phyloP scores from a whole-genome alignment of 768 basidiomycete species.

The Artomyces pyxidatus region DNA sequence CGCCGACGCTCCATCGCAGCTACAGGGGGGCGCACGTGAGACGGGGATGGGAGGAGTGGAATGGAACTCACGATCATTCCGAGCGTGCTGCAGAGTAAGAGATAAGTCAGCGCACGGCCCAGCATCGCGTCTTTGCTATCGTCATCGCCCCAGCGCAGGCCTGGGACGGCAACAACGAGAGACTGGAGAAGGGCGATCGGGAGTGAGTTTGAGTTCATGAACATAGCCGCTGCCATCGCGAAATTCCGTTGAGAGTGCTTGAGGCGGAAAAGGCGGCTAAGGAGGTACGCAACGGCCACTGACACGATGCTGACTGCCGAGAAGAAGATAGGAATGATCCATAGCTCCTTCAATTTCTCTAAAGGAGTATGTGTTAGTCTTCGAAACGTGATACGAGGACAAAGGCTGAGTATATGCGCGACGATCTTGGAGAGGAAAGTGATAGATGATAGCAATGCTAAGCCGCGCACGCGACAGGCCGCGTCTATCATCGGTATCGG shows the following conservation, averaged over 20 bases:
- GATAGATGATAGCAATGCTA: no score
- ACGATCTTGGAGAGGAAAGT: no score
- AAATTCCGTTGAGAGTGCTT: slow-evolving; percentile 77
- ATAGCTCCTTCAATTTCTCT: slow-evolving; percentile 76
- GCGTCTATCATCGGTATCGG: no score
- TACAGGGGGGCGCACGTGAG: slow-evolving; percentile 18
- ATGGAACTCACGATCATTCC: slow-evolving; percentile 78
- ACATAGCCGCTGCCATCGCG: slow-evolving; percentile 76
- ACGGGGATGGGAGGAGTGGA: background rate
- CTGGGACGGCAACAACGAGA: slow-evolving; percentile 75
- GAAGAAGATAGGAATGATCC: slow-evolving; percentile 85
- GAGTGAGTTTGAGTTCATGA: slow-evolving; percentile 92
- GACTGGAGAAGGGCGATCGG: slow-evolving; percentile 93
- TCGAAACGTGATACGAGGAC: no score
- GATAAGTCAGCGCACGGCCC: slow-evolving; percentile 81
- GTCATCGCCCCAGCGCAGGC: slow-evolving; percentile 70
- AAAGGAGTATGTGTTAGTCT: no score
- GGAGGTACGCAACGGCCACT: slow-evolving; percentile 52
- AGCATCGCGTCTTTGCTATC: slow-evolving; percentile 87
- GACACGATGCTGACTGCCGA: slow-evolving; percentile 66
- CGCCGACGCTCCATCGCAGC: slow-evolving; percentile 92
- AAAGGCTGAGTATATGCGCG: no score
- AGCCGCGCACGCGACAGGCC: no score
- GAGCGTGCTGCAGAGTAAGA: slow-evolving; percentile 88
- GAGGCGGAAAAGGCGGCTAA: slow-evolving; percentile 59